These are phyloP conservation scores for Pterulicium gracile DNA, from an alignment of 1,284 basidiomycete genomes.

Conservation along the genomic window DNA sequence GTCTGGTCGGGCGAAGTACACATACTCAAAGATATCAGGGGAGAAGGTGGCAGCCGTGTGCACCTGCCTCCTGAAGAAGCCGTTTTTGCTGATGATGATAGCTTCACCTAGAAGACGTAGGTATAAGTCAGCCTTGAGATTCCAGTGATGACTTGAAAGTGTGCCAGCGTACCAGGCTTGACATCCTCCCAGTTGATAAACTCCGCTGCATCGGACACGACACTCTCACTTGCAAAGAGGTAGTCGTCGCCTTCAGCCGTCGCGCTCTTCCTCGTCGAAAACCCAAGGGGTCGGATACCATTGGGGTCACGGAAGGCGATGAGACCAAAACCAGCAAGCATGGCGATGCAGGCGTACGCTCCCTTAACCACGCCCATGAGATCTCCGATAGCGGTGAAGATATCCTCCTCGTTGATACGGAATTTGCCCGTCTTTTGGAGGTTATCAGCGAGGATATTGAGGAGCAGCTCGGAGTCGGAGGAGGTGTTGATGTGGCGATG, in stretches of 20 bases:
- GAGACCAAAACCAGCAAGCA: slow-evolving; percentile 98
- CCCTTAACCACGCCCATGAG: slow-evolving; percentile 87
- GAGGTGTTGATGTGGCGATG: slow-evolving; percentile 99
- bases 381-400: slow-evolving; percentile 87
- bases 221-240: slow-evolving; percentile 91
- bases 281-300: slow-evolving; percentile 88
- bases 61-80: slow-evolving; percentile 67
- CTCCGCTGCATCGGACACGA: slow-evolving; percentile 89
- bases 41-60: slow-evolving; percentile 67
- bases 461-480: slow-evolving; percentile 93
- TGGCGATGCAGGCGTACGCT: slow-evolving; percentile 94
- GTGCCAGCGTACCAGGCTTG: slow-evolving; percentile 55
- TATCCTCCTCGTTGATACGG: slow-evolving; percentile 99
- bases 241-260: slow-evolving; percentile 63
- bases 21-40: slow-evolving; percentile 99
- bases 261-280: slow-evolving; percentile 52
- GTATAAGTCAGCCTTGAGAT: slow-evolving; percentile 5
- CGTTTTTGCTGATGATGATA: slow-evolving; percentile 83
- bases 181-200: slow-evolving; percentile 93
- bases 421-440: slow-evolving; percentile 98
- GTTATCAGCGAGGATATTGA: slow-evolving; percentile 97
- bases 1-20: slow-evolving; percentile 98
- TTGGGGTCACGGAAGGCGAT: slow-evolving; percentile 99
- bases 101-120: slow-evolving; percentile 61
- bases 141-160: not conserved